Conservation (phyloP, 1,139 yeast species). For the Candida dubliniensis region DNA sequence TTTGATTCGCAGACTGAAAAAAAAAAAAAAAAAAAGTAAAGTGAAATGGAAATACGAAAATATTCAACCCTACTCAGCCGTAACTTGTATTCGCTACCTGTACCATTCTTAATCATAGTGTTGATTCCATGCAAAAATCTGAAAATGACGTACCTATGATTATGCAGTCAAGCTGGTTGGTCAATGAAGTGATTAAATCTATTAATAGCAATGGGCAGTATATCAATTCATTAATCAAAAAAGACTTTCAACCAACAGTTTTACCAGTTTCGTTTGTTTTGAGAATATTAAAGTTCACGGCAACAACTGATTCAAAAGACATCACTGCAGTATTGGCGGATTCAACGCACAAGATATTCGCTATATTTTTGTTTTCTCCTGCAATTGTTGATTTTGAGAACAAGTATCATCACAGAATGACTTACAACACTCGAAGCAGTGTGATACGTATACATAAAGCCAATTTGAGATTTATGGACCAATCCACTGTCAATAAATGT, state of each 20-base stretch:
- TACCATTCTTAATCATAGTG: too few species aligned
- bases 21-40: too few species aligned
- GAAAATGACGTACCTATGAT: conserved; percentile 19
- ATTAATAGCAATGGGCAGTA: conserved; percentile 12
- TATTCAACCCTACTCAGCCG: too few species aligned
- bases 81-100: too few species aligned
- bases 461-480: conserved; percentile 24
- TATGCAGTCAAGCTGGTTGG: conserved; percentile 27
- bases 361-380: conserved; percentile 27
- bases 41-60: too few species aligned
- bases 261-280: conserved; percentile 25
- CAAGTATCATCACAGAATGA: conserved; percentile 31
- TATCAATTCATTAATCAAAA: conserved; percentile 17
- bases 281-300: conserved; percentile 28
- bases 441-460: conserved; percentile 28
- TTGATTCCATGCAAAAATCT: not conserved
- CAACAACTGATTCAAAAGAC: conserved; percentile 19
- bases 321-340: conserved; percentile 35
- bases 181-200: conserved; percentile 12
- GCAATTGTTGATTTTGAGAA: conserved; percentile 33
- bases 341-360: conserved; percentile 30
- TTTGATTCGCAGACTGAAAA: too few species aligned
- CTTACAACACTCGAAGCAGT: conserved; percentile 28
- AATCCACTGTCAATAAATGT: conserved; percentile 14
- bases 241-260: conserved; percentile 17